These are phyloP conservation scores for Mrakia blollopis DNA, from an alignment of 768 basidiomycete species.

Conservation along the genomic window DNA sequence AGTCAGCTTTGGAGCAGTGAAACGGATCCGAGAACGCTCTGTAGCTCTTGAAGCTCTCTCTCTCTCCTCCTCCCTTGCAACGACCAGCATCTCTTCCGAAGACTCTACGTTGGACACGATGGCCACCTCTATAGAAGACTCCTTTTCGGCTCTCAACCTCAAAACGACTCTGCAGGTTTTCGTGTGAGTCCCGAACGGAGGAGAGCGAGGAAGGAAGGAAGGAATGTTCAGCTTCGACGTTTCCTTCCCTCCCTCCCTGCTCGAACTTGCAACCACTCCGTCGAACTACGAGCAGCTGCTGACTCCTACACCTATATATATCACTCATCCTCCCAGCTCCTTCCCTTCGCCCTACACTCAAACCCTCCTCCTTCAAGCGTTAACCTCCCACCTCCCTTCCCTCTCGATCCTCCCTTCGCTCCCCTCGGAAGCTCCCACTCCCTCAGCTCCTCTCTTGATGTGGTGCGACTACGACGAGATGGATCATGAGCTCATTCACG, in stretches of 20 bases:
- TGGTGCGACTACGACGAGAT: slow-evolving; percentile 84
- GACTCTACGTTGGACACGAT: background rate
- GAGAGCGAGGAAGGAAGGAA: background rate
- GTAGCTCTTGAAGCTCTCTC: too few relatives aligned
- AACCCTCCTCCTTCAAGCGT: slow-evolving; percentile 50
- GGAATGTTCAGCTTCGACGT: slow-evolving; percentile 2
- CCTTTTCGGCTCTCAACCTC: background rate
- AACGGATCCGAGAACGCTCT: too few relatives aligned
- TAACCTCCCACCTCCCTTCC: slow-evolving; percentile 43
- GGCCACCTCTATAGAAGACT: background rate
- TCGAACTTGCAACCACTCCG: background rate
- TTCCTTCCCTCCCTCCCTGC: background rate
- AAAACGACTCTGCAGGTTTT: slow-evolving; percentile 5
- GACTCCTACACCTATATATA: background rate
- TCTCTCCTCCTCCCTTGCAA: background rate
- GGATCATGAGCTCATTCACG: slow-evolving; percentile 62
- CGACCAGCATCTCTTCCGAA: background rate
- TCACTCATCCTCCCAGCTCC: slow-evolving; percentile 34
- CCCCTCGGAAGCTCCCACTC: slow-evolving; percentile 43
- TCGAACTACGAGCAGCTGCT: background rate
- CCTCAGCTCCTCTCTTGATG: slow-evolving; percentile 18
- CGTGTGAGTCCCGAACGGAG: slow-evolving; percentile 3
- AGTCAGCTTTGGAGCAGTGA: too few relatives aligned
- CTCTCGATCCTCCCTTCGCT: slow-evolving; percentile 42
- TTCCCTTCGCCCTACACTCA: slow-evolving; percentile 60